Conservation (phyloP, 1,284 basidiomycete species). For the Sporisorium reilianum region DNA sequence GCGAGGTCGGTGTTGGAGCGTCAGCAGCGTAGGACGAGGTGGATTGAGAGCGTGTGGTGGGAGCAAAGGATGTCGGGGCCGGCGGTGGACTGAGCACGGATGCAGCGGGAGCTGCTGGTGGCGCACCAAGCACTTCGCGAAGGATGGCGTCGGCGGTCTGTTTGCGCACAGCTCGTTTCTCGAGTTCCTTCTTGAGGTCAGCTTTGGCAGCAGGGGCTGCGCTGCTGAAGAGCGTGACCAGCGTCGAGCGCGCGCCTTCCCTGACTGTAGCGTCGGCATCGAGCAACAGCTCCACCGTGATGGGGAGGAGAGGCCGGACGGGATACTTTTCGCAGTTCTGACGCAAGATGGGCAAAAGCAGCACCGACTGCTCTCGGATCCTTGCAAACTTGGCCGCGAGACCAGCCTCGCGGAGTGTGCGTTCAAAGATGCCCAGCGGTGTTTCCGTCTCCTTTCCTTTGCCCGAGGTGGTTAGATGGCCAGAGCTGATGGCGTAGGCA, state of each 20-base stretch:
- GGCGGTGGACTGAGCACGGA: conserved; percentile 19
- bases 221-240: conserved; percentile 86
- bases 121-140: conserved; percentile 67
- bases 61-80: conserved; percentile 13
- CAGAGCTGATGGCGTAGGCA: conserved; percentile 74
- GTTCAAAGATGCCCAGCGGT: conserved; percentile 80
- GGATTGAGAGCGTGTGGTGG: conserved; percentile 9
- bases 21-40: conserved; percentile 9
- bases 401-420: conserved; percentile 80
- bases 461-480: conserved; percentile 70
- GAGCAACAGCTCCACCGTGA: conserved; percentile 85
- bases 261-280: conserved; percentile 91
- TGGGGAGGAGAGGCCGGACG: conserved; percentile 82
- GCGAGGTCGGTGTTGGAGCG: conserved; percentile 6
- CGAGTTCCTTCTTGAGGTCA: conserved; percentile 91
- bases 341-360: conserved; percentile 43
- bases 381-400: conserved; percentile 75
- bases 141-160: conserved; percentile 76
- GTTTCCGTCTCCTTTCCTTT: conserved; percentile 82
- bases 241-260: conserved; percentile 82
- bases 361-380: conserved; percentile 74
- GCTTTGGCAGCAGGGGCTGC: conserved; percentile 84
- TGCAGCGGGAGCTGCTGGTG: conserved; percentile 17
- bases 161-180: conserved; percentile 74
- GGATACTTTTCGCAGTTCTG: conserved; percentile 74